Evolutionary conservation across 169 alveolate species (phyloP).

Genomic region (Plasmodium reichenowi): DNA sequence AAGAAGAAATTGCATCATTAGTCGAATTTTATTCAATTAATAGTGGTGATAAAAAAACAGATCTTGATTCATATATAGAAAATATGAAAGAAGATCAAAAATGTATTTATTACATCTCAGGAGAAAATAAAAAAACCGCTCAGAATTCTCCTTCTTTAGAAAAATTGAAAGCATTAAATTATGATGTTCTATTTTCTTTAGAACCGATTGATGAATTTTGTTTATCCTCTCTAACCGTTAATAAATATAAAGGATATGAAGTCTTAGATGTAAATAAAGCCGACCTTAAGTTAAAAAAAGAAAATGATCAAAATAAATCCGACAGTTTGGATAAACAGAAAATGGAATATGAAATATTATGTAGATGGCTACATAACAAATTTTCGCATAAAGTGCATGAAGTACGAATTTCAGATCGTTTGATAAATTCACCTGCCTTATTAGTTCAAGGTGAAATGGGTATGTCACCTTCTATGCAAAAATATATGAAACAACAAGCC

Average conservation of each 20-base stretch:
- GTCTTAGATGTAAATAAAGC: constrained; percentile 95
- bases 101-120: constrained; percentile 95
- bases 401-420: constrained; percentile 92
- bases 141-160: constrained; percentile 95
- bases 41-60: constrained; percentile 84
- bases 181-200: constrained; percentile 94
- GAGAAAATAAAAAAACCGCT: constrained; percentile 93
- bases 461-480: constrained; percentile 97
- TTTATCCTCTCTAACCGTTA: constrained; percentile 90
- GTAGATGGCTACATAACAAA: constrained; percentile 92
- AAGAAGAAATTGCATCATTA: constrained; percentile 94
- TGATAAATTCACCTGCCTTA: constrained; percentile 94
- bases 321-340: constrained; percentile 81
- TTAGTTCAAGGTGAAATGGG: constrained; percentile 95
- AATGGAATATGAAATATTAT: constrained; percentile 90
- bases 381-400: constrained; percentile 91
- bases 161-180: constrained; percentile 91
- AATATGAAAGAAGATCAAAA: constrained; percentile 95
- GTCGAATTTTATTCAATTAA: constrained; percentile 92
- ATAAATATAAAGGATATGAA: constrained; percentile 93
- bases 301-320: constrained; percentile 79
- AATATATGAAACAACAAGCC: constrained; percentile 96
- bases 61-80: constrained; percentile 94
- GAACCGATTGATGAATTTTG: constrained; percentile 98
- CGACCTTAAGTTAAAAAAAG: constrained; percentile 93